A percentile compares a stretch with the other conserved stretches of the same genome.
phyloP scores from a whole-genome alignment of 495 filamentous ascomycete genomes.

The Podospora sp. region DNA sequence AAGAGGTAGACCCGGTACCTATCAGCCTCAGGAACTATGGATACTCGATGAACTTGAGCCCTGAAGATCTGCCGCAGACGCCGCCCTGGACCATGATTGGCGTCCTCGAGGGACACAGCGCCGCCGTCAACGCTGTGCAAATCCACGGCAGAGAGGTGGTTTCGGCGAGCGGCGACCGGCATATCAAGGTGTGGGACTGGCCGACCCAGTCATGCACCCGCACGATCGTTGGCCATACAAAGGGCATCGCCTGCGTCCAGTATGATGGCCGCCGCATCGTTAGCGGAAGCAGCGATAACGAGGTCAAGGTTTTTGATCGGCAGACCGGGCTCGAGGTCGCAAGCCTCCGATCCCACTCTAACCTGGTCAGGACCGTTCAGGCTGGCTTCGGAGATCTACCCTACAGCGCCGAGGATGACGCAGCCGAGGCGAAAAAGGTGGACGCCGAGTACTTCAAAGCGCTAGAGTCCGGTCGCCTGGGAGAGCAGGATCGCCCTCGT shows the following conservation, averaged over 20 bases:
- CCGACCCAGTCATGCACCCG: constrained; percentile 71
- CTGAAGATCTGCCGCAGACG: constrained; percentile 50
- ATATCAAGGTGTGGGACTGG: constrained; percentile 93
- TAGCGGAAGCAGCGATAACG: constrained; percentile 91
- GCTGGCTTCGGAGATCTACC: constrained; percentile 90
- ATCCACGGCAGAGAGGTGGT: constrained; percentile 85
- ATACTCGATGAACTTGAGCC: constrained; percentile 42
- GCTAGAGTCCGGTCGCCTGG: constrained; percentile 58
- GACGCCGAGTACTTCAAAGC: constrained; percentile 74
- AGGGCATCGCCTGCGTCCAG: constrained; percentile 97
- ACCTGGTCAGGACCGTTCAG: constrained; percentile 91
- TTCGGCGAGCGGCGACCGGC: constrained; percentile 89
- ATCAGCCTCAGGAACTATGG: constrained; percentile 51
- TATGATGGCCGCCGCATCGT: constrained; percentile 97
- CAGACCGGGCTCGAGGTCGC: constrained; percentile 83
- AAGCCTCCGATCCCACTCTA: constrained; percentile 74
- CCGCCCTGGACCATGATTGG: constrained; percentile 76
- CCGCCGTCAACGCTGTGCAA: constrained; percentile 95
- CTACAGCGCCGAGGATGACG: constrained; percentile 70
- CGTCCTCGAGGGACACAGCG: constrained; percentile 76
- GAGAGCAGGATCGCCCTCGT: constrained; percentile 31
- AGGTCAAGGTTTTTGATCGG: constrained; percentile 91
- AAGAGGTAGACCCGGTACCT: constrained; percentile 56
- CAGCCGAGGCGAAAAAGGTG: constrained; percentile 69
- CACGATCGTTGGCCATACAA: constrained; percentile 83